Conservation (phyloP, 345 rosid genomes). For the Trapa incisa region DNA sequence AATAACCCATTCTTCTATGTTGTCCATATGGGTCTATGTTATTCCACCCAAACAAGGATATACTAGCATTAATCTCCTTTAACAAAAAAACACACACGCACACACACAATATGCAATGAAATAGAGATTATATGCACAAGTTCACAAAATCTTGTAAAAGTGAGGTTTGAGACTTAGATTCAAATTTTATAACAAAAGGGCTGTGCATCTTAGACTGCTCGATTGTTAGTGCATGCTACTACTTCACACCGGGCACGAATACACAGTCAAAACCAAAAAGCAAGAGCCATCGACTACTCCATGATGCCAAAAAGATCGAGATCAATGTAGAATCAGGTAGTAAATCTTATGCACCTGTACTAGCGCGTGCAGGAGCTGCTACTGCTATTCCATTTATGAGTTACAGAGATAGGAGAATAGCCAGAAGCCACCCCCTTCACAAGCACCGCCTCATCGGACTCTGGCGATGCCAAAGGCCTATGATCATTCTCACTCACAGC, state of each 20-base stretch:
- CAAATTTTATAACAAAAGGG: too few relatives aligned
- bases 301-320: background rate
- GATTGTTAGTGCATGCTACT: background rate
- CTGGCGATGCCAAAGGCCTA: slow-evolving; percentile 12
- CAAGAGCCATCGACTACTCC: background rate
- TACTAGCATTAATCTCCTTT: too few relatives aligned
- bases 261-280: background rate
- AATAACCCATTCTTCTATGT: too few relatives aligned
- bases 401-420: slow-evolving; percentile 51
- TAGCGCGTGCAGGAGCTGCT: slow-evolving; percentile 30
- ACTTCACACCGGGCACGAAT: too few relatives aligned
- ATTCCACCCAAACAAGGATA: too few relatives aligned
- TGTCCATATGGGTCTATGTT: too few relatives aligned
- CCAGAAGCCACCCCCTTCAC: slow-evolving; percentile 14
- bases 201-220: background rate
- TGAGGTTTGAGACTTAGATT: too few relatives aligned
- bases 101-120: too few relatives aligned
- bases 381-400: slow-evolving; percentile 36
- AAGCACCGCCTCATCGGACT: slow-evolving; percentile 21
- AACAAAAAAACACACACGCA: too few relatives aligned
- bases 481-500: background rate
- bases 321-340: background rate
- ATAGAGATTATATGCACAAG: too few relatives aligned
- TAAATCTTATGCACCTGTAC: background rate
- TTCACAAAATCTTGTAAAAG: too few relatives aligned